phyloP scores from a whole-genome alignment of 352 stramenopile species.

The Elongisporangium undulatum region DNA sequence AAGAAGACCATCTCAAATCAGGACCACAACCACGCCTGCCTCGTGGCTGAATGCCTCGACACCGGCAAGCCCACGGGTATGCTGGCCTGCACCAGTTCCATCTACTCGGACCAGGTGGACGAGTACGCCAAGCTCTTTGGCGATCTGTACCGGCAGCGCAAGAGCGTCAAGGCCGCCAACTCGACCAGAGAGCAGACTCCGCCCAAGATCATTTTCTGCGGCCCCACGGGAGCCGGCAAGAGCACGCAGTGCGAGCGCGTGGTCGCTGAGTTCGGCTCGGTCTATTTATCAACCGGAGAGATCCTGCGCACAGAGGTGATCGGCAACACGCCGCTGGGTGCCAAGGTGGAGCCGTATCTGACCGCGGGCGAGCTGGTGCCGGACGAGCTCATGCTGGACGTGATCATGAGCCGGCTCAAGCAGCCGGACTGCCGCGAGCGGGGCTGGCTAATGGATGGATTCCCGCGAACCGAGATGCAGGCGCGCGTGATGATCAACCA shows the following conservation, averaged over 20 bases:
- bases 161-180: background rate
- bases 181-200: slow-evolving; percentile 11
- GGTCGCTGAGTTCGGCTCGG: slow-evolving; percentile 81
- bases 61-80: slow-evolving; percentile 24
- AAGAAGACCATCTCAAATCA: slow-evolving; percentile 29
- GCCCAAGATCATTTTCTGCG: slow-evolving; percentile 83
- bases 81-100: slow-evolving; percentile 44
- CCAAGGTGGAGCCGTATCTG: slow-evolving; percentile 87
- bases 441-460: slow-evolving; percentile 95
- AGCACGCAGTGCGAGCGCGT: slow-evolving; percentile 93
- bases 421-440: slow-evolving; percentile 81
- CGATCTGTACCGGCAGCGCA: slow-evolving; percentile 49
- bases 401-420: slow-evolving; percentile 71
- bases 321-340: slow-evolving; percentile 40
- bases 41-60: slow-evolving; percentile 40
- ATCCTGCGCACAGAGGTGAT: slow-evolving; percentile 89
- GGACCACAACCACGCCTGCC: slow-evolving; percentile 49
- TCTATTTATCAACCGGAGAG: slow-evolving; percentile 92
- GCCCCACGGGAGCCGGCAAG: slow-evolving; percentile 92
- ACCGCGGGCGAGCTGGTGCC: slow-evolving; percentile 86
- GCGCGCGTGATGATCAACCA: slow-evolving; percentile 81
- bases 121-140: slow-evolving; percentile 56
- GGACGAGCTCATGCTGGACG: slow-evolving; percentile 91
- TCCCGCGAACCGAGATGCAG: slow-evolving; percentile 90
- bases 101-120: slow-evolving; percentile 35